Evolutionary conservation across 2,329 filamentous ascomycete genomes (phyloP).

Genomic region (Leptographium flavum): DNA sequence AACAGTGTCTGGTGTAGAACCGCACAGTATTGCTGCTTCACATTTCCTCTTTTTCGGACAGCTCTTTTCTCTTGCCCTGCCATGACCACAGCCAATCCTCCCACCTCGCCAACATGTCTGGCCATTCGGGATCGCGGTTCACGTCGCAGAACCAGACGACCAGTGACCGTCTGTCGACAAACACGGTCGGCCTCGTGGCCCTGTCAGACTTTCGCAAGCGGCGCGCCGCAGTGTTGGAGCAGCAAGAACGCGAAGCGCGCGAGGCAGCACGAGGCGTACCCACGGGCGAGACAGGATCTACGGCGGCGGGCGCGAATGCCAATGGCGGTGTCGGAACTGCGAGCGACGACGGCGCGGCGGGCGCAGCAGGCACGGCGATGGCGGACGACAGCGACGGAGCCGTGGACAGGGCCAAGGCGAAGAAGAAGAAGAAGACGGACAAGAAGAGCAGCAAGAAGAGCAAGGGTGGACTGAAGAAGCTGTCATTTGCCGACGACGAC

Average conservation of each 20-base stretch:
- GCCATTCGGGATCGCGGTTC: constrained; percentile 43
- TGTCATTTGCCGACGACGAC: constrained; percentile 60
- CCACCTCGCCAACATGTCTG: constrained; percentile 21
- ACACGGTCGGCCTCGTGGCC: constrained; percentile 81
- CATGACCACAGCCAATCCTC: neutral
- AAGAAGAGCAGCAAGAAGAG: constrained; percentile 26
- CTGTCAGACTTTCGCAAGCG: constrained; percentile 93
- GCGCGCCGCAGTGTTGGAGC: constrained; percentile 83
- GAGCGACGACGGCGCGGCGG: neutral
- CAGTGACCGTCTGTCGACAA: constrained; percentile 67
- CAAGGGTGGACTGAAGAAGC: constrained; percentile 26
- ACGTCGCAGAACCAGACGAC: constrained; percentile 62
- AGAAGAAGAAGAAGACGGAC: constrained; percentile 23
- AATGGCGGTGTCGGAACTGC: neutral
- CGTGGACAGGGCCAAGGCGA: constrained; percentile 19
- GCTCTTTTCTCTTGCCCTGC: neutral
- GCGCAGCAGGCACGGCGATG: neutral
- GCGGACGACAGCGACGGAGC: constrained; percentile 20
- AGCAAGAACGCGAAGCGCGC: constrained; percentile 69
- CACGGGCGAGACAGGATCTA: constrained; percentile 17
- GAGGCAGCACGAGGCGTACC: constrained; percentile 30
- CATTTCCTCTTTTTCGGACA: too few species aligned
- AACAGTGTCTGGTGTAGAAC: too few species aligned
- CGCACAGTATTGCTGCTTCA: neutral
- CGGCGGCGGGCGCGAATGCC: neutral